Evolutionary conservation across 176 grass and related monocot genomes (phyloP).

Genomic region (Cymbopogon citratus): DNA sequence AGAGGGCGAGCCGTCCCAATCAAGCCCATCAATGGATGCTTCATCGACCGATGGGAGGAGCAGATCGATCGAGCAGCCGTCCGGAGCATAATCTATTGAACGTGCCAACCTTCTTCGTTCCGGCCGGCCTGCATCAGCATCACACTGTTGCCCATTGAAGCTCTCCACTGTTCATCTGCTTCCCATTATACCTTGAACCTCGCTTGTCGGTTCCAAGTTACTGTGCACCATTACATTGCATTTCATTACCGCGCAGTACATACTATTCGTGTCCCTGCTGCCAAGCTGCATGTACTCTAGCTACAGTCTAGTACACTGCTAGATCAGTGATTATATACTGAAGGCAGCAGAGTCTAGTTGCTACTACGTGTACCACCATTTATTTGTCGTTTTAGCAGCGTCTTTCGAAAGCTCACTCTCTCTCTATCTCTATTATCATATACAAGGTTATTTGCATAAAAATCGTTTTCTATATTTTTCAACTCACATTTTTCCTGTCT

Average conservation of each 20-base stretch:
- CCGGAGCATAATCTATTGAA: conserved; percentile 16
- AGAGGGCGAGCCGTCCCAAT: conserved; percentile 21
- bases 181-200: conserved; percentile 34
- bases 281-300: not conserved
- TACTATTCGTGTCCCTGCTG: not conserved
- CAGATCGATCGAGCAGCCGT: not conserved
- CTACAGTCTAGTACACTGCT: no score
- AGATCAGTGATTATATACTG: no score
- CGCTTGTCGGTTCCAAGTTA: conserved; percentile 6
- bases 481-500: no score
- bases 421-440: no score
- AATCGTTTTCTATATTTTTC: no score
- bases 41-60: not conserved
- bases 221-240: not conserved
- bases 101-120: not conserved
- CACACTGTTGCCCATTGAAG: conserved; percentile 29
- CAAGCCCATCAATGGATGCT: conserved; percentile 26
- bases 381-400: no score
- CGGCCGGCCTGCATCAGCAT: not conserved
- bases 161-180: conserved; percentile 25
- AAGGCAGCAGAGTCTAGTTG: no score
- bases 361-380: no score
- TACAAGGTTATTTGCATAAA: no score
- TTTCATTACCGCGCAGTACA: not conserved
- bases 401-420: no score